These are phyloP conservation scores for Suhomyces maxii DNA, from an alignment of 1,139 yeast genomes.

Conservation along the genomic window DNA sequence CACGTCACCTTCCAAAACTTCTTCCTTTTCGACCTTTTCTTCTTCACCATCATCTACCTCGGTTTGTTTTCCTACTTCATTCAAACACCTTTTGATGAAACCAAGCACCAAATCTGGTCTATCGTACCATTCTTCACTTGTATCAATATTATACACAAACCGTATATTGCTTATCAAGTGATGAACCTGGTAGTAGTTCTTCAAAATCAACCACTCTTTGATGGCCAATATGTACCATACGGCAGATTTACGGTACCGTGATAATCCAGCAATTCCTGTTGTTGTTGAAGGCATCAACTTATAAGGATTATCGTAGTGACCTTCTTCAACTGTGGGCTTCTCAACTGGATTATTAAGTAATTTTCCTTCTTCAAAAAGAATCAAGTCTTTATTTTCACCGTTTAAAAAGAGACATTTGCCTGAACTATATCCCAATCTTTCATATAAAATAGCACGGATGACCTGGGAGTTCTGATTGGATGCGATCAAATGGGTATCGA, in stretches of 20 bases:
- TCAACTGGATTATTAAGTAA: slow-evolving; percentile 1
- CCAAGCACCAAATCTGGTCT: slow-evolving; percentile 35
- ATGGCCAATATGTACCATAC: slow-evolving; percentile 80
- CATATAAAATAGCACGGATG: slow-evolving; percentile 42
- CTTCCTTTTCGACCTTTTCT: neutral
- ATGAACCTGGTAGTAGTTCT: slow-evolving; percentile 27
- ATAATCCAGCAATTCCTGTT: slow-evolving; percentile 48
- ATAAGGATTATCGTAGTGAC: slow-evolving; percentile 35
- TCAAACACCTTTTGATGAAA: slow-evolving; percentile 23
- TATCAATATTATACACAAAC: slow-evolving; percentile 22
- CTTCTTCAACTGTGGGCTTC: slow-evolving; percentile 23
- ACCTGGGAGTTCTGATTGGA: slow-evolving; percentile 36
- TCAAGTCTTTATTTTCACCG: slow-evolving; percentile 15
- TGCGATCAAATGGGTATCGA: slow-evolving; percentile 37
- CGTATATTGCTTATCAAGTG: slow-evolving; percentile 26
- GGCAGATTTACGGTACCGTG: slow-evolving; percentile 70
- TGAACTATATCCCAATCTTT: slow-evolving; percentile 41
- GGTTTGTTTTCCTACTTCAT: neutral
- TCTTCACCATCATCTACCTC: neutral
- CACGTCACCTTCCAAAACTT: neutral
- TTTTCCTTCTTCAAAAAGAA: slow-evolving; percentile 12
- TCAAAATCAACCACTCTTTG: slow-evolving; percentile 59
- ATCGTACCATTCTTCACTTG: slow-evolving; percentile 36
- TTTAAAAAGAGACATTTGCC: slow-evolving; percentile 30
- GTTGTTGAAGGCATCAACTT: slow-evolving; percentile 39